Evolutionary conservation across 257 asterid genomes (phyloP), one percentile per base, ranked within the genome.

Genomic region (Leonotis leonurus): DNA sequence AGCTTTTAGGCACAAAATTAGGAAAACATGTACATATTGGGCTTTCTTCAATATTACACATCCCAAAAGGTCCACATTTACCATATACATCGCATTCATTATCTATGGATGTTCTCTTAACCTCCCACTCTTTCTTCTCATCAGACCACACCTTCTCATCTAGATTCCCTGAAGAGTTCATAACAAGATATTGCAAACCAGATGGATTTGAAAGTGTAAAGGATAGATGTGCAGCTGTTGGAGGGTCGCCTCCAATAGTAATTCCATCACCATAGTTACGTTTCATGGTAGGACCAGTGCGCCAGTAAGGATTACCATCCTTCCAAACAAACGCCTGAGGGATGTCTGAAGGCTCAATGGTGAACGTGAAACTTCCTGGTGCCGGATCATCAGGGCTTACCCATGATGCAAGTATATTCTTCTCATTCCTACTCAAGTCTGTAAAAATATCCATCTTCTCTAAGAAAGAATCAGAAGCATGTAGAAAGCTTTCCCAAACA

Each of bases 241-340:
- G 53, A 45, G 26, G 46, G 0, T 37, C 79, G 14, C 29, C 53
- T 0, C 9, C 13, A 9, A 80, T 18, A 39, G 39, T 66, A 49
- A 77, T 56, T 25, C 94, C 90, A 36, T 54, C 56, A 2, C 90
- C 90, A 33, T 52, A 54, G 1, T 4, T 16, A 7, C 81, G 39
- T 77, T 65, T 78, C 81, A 85, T 0, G n/a, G n/a, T n/a, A n/a
- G 76, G 76, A 12, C 90, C 94, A 27, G 82, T 73, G 20, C 86
- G 75, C 86, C 85, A 86, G 8, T 43, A 45, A 12, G 64, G 52
- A 14, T 8, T n/a, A 1, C 69, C 69, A 5, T 53, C 18, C 21
- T 41, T 52, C 77, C 68, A 51, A 1, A 70, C 9, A 24, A 35
- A 37, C 7, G 24, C 2, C 30, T 57, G 26, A 0, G 71, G 67